A percentile compares a stretch with the other conserved stretches of the same genome.
Evolutionary conservation across 179 eudicot species (phyloP).

Genomic region (Corrigiola litoralis): DNA sequence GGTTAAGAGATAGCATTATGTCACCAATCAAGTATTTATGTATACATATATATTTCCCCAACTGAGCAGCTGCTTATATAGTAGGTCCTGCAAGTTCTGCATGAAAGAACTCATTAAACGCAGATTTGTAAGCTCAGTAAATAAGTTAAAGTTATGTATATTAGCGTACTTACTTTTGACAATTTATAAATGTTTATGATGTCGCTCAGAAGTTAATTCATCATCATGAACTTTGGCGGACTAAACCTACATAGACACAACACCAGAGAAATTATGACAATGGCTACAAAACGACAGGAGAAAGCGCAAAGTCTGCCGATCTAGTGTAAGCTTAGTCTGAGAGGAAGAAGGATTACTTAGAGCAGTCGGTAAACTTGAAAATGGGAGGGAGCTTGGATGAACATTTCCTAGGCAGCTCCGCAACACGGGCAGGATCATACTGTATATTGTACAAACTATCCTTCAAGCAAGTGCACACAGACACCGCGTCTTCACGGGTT

Average conservation of each 20-base stretch:
- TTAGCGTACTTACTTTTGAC: conserved; percentile 2
- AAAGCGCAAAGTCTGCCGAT: too few species aligned
- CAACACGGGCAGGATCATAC: conserved; percentile 14
- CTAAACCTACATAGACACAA: conserved; percentile 1
- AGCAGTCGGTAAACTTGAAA: conserved; percentile 16
- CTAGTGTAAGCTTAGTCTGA: too few species aligned
- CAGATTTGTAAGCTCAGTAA: not conserved
- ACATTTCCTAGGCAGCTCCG: conserved; percentile 12
- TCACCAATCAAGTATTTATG: not conserved
- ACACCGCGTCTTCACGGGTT: not conserved
- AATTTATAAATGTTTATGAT: not conserved
- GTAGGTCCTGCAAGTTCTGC: not conserved
- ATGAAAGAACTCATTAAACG: not conserved
- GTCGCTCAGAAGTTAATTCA: not conserved
- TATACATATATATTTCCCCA: not conserved
- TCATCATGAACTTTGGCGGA: not conserved
- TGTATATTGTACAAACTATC: not conserved
- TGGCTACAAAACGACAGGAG: not conserved
- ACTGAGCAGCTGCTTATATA: not conserved
- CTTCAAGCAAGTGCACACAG: conserved; percentile 27
- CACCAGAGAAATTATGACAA: not conserved
- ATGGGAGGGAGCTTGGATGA: conserved; percentile 17
- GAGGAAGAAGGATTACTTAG: conserved; percentile 17
- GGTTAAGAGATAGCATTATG: not conserved
- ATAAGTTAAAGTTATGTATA: not conserved